phyloP scores from a whole-genome alignment of 2,329 filamentous ascomycete species.

The Calonectria multiphialidica region DNA sequence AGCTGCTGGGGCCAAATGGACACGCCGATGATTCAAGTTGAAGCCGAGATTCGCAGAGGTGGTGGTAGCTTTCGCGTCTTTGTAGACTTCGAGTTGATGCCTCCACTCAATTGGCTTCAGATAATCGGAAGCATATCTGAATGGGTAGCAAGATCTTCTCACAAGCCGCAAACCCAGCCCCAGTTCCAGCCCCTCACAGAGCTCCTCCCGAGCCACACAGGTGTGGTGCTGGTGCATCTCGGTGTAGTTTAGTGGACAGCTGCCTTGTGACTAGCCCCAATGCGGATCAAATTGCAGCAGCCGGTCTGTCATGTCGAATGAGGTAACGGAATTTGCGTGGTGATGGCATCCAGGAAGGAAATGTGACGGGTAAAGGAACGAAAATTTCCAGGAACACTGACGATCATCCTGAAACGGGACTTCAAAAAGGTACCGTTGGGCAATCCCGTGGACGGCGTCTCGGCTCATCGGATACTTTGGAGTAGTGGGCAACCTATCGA shows the following conservation, averaged over 20 bases:
- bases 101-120: constrained; percentile 7
- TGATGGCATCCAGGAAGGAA: background rate
- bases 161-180: constrained; percentile 4
- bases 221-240: background rate
- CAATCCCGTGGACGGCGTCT: background rate
- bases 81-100: background rate
- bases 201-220: background rate
- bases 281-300: background rate
- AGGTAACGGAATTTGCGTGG: background rate
- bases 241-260: constrained; percentile 8
- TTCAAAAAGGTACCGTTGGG: background rate
- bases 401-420: background rate
- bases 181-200: constrained; percentile 14
- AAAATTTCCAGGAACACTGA: background rate
- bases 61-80: background rate
- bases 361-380: background rate
- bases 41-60: background rate
- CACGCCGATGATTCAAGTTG: background rate
- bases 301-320: background rate
- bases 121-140: constrained; percentile 14
- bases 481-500: background rate
- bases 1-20: background rate
- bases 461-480: background rate
- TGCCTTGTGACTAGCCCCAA: constrained; percentile 13
- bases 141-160: background rate